Conservation (phyloP, 257 asterid species). For the Capsicum rhomboideum region DNA sequence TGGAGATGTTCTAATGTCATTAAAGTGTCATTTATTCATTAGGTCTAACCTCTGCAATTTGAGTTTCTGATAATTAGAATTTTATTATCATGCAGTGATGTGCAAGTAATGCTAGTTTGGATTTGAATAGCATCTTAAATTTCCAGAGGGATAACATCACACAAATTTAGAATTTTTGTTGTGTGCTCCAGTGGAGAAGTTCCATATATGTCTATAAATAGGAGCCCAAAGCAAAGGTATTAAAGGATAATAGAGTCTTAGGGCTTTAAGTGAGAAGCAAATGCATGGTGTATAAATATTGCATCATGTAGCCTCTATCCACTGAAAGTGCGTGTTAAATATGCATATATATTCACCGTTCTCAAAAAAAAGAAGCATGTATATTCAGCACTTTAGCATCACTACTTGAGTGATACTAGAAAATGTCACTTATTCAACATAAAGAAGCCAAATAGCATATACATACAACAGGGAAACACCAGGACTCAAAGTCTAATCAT, state of each 20-base stretch:
- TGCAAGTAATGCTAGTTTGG: neutral
- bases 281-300: neutral
- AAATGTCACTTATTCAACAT: neutral
- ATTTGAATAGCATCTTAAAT: neutral
- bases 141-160: neutral
- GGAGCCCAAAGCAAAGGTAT: neutral
- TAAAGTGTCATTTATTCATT: neutral
- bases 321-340: neutral
- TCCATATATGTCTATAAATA: neutral
- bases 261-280: neutral
- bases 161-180: neutral
- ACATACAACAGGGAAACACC: neutral
- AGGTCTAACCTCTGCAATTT: neutral
- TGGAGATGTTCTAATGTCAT: neutral
- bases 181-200: neutral
- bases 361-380: no score
- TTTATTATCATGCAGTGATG: neutral
- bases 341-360: neutral
- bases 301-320: neutral
- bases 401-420: neutral
- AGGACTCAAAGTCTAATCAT: neutral
- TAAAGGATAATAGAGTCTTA: neutral
- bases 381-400: neutral
- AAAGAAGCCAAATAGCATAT: neutral
- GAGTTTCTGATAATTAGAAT: neutral